Evolutionary conservation across 495 filamentous ascomycete species (phyloP), one percentile per base, ranked within the genome.

Genomic region (Mycothermus thermophilus): DNA sequence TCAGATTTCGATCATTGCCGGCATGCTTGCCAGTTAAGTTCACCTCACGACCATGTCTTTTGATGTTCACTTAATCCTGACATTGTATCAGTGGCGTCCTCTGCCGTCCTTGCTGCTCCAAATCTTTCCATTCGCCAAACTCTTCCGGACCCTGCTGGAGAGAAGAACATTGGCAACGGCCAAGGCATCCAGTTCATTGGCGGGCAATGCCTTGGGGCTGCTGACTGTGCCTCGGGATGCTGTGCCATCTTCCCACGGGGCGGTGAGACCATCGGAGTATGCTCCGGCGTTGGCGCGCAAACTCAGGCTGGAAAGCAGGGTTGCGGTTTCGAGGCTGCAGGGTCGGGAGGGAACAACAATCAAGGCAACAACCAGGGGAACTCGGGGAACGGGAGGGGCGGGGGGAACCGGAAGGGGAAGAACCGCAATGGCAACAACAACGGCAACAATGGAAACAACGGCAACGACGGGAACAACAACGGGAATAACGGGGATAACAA

Each of bases 61-160:
- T n/a, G n/a, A n/a, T n/a, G n/a, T n/a, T n/a, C n/a, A n/a, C n/a
- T n/a, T n/a, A n/a, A n/a, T n/a, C n/a, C 23, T 43, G 20, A 43
- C 36, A 24, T 0, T 1, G 18, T 27, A 2, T 9, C 14, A 50
- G 43, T 76, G 21, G 64, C 59, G n/a, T 59, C 71, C 13, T 72
- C 59, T n/a, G 66, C 64, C 21, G 60, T 59, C 54, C 60, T 72
- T n/a, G 65, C 66, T 13, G 63, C 66, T 26, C 66, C 63, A 21
- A 61, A 60, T 21, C 64, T 74, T 24, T 70, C 65, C 2, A 52
- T 58, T 27, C 70, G 55, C 6, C 72, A 54, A 20, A 35, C 13
- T 29, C 31, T 53, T 24, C 50, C 50, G 4, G 52, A 55, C 14
- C 37, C 50, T 3, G 15, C 55, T 13, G 57, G 57, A 21, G 43